These are phyloP conservation scores for Calonectria pseudoreteaudii DNA, from an alignment of 2,329 filamentous ascomycete species.

Conservation along the genomic window DNA sequence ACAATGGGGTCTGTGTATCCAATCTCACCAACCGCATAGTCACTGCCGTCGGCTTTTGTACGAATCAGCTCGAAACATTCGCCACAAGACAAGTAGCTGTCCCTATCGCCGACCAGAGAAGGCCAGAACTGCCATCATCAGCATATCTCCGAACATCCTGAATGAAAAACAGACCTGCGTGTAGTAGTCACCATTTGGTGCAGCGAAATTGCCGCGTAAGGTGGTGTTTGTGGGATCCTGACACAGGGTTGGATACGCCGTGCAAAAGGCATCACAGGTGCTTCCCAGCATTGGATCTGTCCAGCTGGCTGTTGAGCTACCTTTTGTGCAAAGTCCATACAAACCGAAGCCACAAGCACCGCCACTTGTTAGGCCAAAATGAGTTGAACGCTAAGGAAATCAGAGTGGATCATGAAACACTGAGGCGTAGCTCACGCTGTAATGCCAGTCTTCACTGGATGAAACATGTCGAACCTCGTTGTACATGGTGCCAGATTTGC, in stretches of 20 bases:
- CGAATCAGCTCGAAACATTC: constrained; percentile 17
- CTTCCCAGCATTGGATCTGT: constrained; percentile 16
- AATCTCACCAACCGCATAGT: constrained; percentile 1
- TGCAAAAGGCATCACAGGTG: constrained; percentile 17
- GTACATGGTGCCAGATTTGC: constrained; percentile 13
- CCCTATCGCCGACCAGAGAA: constrained; percentile 1
- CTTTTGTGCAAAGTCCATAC: constrained; percentile 20
- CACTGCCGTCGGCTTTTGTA: constrained; percentile 11
- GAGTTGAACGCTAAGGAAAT: constrained; percentile 4
- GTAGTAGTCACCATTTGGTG: constrained; percentile 17
- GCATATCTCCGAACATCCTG: too few species aligned
- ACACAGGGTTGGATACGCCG: constrained; percentile 6
- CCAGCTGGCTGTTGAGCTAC: constrained; percentile 9
- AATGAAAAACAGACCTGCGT: constrained; percentile 2
- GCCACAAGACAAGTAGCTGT: constrained; percentile 14
- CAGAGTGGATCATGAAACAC: neutral
- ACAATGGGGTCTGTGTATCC: constrained; percentile 15
- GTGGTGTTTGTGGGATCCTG: constrained; percentile 6
- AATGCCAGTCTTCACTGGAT: constrained; percentile 8
- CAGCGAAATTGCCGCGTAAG: constrained; percentile 16
- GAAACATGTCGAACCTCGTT: constrained; percentile 10
- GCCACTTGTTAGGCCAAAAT: constrained; percentile 17
- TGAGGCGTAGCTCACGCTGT: neutral
- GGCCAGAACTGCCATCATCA: neutral
- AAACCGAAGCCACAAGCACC: constrained; percentile 13